These are phyloP conservation scores for Talaromyces marneffei DNA, from an alignment of 2,329 filamentous ascomycete species.

Conservation along the genomic window DNA sequence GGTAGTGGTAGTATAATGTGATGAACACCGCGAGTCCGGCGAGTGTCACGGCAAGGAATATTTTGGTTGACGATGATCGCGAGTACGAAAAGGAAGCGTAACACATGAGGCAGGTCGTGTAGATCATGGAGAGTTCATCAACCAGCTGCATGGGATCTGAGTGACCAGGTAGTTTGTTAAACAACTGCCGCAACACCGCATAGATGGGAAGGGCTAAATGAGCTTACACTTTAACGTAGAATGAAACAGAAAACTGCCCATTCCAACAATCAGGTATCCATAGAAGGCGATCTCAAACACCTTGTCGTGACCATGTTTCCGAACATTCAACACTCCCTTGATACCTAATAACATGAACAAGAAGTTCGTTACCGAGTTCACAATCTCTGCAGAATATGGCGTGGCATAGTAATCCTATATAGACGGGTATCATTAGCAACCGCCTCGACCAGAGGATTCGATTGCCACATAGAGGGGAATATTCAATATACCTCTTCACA, in stretches of 20 bases:
- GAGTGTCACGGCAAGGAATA: conserved; percentile 53
- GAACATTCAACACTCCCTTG: conserved; percentile 68
- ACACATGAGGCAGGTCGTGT: conserved; percentile 64
- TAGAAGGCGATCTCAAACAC: conserved; percentile 67
- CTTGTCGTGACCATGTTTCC: conserved; percentile 63
- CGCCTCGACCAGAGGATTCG: background rate
- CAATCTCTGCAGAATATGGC: conserved; percentile 67
- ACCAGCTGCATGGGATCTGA: conserved; percentile 65
- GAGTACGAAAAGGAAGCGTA: conserved; percentile 71
- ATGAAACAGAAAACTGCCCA: conserved; percentile 59
- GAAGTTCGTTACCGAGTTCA: conserved; percentile 76
- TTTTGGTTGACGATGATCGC: conserved; percentile 47
- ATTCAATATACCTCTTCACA: conserved; percentile 67
- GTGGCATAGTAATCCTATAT: conserved; percentile 68
- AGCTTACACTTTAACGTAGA: conserved; percentile 56
- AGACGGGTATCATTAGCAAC: conserved; percentile 15
- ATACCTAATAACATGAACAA: conserved; percentile 73
- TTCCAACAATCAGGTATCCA: conserved; percentile 57
- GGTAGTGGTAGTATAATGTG: conserved; percentile 73
- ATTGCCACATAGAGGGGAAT: background rate
- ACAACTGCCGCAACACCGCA: background rate
- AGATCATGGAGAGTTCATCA: conserved; percentile 67
- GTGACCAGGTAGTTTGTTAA: background rate
- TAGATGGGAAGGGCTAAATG: background rate
- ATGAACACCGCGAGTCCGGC: conserved; percentile 59